Percentiles rank a stretch among this genome's conserved stretches.
These are phyloP conservation scores for Grosmannia serpens DNA, from an alignment of 2,329 filamentous ascomycete genomes.

Conservation along the genomic window DNA sequence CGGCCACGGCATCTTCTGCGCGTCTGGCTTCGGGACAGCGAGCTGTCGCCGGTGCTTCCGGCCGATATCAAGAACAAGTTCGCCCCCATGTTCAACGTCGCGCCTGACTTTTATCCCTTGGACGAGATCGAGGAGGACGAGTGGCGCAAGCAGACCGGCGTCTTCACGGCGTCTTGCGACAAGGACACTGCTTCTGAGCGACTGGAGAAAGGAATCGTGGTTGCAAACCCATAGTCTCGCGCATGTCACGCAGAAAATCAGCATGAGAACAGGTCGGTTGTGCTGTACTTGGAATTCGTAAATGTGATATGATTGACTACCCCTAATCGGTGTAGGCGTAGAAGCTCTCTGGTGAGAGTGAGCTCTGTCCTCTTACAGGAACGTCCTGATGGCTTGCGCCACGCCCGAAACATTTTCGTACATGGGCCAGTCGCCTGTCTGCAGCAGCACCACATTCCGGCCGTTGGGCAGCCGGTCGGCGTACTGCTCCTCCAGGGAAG, in stretches of 20 bases:
- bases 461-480: neutral
- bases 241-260: neutral
- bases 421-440: neutral
- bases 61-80: neutral
- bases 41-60: neutral
- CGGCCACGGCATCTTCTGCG: neutral
- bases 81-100: neutral
- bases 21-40: neutral
- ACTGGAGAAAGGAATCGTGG: neutral
- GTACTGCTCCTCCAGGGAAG: neutral
- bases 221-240: neutral
- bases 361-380: neutral
- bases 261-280: too few species aligned
- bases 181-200: neutral
- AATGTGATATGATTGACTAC: too few species aligned
- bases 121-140: conserved; percentile 1
- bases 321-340: too few species aligned
- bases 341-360: too few species aligned
- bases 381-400: neutral
- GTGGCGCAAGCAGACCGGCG: neutral
- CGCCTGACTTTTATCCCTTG: neutral
- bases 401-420: neutral
- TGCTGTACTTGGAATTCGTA: too few species aligned
- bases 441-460: neutral
- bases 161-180: neutral